phyloP scores from a whole-genome alignment of 1,139 yeast species.

The Taphrina sp. region DNA sequence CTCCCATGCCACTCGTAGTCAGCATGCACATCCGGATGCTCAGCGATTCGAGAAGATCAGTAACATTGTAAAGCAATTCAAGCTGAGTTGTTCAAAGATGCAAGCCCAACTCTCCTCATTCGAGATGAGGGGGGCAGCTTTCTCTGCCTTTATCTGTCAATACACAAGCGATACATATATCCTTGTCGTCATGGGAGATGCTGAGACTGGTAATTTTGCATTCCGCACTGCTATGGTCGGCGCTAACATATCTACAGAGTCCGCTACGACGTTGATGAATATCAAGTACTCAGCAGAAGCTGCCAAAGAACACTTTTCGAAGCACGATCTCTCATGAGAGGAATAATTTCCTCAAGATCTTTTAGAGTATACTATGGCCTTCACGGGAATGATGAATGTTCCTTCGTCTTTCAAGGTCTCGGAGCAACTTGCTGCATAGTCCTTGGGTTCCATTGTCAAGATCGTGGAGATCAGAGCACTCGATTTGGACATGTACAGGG shows the following conservation, averaged over 20 bases:
- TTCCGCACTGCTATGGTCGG: not conserved
- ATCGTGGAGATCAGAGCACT: too few species aligned
- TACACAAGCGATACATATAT: conserved; percentile 72
- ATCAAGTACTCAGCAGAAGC: conserved; percentile 24
- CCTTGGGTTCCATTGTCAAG: too few species aligned
- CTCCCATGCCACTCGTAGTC: conserved; percentile 51
- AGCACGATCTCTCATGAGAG: conserved; percentile 4
- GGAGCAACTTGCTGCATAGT: too few species aligned
- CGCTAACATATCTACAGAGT: not conserved
- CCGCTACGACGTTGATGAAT: conserved; percentile 27
- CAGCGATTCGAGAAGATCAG: conserved; percentile 92
- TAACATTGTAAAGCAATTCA: conserved; percentile 88
- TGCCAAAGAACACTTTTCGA: conserved; percentile 8
- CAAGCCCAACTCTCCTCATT: conserved; percentile 79
- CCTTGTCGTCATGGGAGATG: conserved; percentile 58
- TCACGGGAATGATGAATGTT: too few species aligned
- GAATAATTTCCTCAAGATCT: too few species aligned
- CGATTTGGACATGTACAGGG: too few species aligned
- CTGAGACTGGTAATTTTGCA: conserved; percentile 13
- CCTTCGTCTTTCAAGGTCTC: too few species aligned
- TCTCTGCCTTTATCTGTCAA: conserved; percentile 67
- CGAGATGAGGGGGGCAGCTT: conserved; percentile 69
- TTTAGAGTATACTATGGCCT: too few species aligned
- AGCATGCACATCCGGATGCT: conserved; percentile 58
- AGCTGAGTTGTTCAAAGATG: conserved; percentile 83